Evolutionary conservation across 352 stramenopile species (phyloP).

Genomic region (Phytopythium sindhum): DNA sequence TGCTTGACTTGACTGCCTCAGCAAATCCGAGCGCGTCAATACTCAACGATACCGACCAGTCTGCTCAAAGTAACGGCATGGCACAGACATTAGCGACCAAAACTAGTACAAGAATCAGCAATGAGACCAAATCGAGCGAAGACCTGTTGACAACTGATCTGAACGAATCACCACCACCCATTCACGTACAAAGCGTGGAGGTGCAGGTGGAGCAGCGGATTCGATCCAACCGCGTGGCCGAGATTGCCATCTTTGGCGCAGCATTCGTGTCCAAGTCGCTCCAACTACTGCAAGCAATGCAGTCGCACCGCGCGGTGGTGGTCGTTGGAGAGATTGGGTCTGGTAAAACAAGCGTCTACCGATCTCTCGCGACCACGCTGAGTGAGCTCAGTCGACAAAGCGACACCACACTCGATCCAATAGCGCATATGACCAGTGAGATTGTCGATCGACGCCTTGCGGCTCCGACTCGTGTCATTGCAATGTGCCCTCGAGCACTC

Average conservation of each 20-base stretch:
- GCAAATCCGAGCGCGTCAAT: not conserved
- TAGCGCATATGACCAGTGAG: not conserved
- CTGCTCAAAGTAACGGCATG: not conserved
- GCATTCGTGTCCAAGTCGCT: slow-evolving; percentile 36
- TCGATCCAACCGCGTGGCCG: not conserved
- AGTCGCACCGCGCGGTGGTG: slow-evolving; percentile 21
- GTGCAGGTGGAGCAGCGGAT: not conserved
- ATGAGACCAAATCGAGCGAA: not conserved
- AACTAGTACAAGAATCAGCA: not conserved
- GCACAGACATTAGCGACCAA: not conserved
- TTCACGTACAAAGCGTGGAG: not conserved
- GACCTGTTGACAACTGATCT: too few species aligned
- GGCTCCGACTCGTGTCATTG: not conserved
- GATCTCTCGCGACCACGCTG: slow-evolving; percentile 28
- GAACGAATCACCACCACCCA: not conserved
- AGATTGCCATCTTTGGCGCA: slow-evolving; percentile 15
- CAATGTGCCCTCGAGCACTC: slow-evolving; percentile 36
- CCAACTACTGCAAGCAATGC: slow-evolving; percentile 42
- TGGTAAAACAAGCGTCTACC: slow-evolving; percentile 59
- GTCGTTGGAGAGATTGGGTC: slow-evolving; percentile 37
- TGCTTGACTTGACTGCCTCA: not conserved
- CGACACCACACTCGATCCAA: not conserved
- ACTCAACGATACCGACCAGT: not conserved
- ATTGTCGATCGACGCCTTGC: not conserved
- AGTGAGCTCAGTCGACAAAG: slow-evolving; percentile 1